Base-by-base conservation (phyloP, 305 asterid species). In the Fraxinus greggii region DNA sequence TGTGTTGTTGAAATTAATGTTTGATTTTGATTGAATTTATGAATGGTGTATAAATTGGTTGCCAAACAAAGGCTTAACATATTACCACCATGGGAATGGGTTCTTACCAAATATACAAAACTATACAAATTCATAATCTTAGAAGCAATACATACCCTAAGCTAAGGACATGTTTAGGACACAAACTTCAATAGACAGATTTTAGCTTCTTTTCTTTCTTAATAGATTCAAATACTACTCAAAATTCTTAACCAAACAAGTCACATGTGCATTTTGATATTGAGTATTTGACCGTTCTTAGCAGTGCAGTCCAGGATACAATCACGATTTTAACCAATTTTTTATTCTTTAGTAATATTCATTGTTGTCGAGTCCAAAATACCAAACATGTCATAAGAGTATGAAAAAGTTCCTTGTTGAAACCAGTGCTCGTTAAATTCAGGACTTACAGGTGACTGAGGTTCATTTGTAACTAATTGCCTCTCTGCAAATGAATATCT, bases 401-500 rank as follows among this genome's bases (percentile, higher is more conserved):
- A 59, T 15, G 59, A 48, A 48, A 48, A 17, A 5, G 7, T 4
- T 51, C 61, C 63, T 54, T 5, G 63, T 63, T 21, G 31, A 24
- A 63, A 8, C 6, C 17, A 8, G 21, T 28, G 38, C 36, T 67
- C 3, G 0, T 28, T 67, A 17, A 67, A 32, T 61, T 61, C 19
- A 19, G 40, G 15, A 78, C 89, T 81, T 87, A 91, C 95, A 76
- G 89, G 90, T 21, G 91, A 86, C 51, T 89, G 91, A 77, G 97
- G 87, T 80, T 90, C 91, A 67, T 32, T 87, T 65, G 92, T 77
- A 75, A 86, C 84, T 72, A 89, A 75, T 36, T 90, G 94, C 61
- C 93, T 90, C 88, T 94, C 98, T 1, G 98, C 92, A 84, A 88
- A 93, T 28, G 98, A 92, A 77, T 93, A 93, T 84, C 97, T 86